Base-by-base conservation (phyloP, 768 basidiomycete species). In the Lanmaoa pseudosensibilis region DNA sequence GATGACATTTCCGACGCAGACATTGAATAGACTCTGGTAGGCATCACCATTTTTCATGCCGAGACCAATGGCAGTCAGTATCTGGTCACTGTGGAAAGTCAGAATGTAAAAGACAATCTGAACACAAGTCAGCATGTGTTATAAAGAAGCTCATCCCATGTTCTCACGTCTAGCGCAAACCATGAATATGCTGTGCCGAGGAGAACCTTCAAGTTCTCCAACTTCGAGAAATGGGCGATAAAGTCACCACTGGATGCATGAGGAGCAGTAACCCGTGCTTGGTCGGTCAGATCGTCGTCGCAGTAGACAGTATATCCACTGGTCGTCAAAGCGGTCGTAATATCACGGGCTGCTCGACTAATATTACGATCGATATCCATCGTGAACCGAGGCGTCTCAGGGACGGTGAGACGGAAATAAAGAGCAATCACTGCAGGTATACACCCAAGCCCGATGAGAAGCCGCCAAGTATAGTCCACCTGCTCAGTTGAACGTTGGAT, bases 331-430 rank as follows among this genome's bases (percentile, higher is more conserved):
- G 88, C 86, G 44, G 79, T 78, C 55, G 83, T 78, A 60, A 92
- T 87, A 63, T 93, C 92, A 41, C 78, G 72, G 1, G 82, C 58
- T 8, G 90, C 92, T 65, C 87, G 87, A 52, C 79, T 73, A 55
- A 94, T 75, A 66, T 92, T 90, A 21, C 75, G 76, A 71, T 91
- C 88, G 59, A 94, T 82, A 75, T 94, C 92, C 86, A 93, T 92
- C 60, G 91, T 94, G 73, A 78, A 84, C 54, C 92, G 90, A n/a
- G 92, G 92, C 2, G 91, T 93, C 70, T 94, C 91, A 18, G 91
- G 90, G 68, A 94, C 90, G 21, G 91, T 92, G 33, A 93, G 80
- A 66, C 92, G 89, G 85, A 89, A 93, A 77, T 92, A 93, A 46
- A 93, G 83, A 16, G 90, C 90, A 54, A 92, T 68, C 33, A 76